Evolutionary conservation across 768 basidiomycete species (phyloP).

Genomic region (Podaxis pistillaris): DNA sequence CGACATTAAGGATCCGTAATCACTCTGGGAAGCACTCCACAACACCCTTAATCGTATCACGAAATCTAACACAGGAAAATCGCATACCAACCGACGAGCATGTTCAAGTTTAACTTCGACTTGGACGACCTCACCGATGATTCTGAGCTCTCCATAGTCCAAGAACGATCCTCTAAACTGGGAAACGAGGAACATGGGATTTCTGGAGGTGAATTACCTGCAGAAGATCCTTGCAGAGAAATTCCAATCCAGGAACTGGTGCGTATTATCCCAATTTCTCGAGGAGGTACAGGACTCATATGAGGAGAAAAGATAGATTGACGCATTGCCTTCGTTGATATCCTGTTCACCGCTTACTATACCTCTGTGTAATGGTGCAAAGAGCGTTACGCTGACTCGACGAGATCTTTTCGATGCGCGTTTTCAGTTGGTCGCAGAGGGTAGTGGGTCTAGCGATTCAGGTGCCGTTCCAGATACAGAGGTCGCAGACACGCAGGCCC

Average conservation of each 20-base stretch:
- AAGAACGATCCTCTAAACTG: not conserved
- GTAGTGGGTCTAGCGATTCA: constrained; percentile 25
- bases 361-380: constrained; percentile 36
- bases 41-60: not conserved
- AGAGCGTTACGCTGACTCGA: constrained; percentile 50
- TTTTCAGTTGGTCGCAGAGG: constrained; percentile 83
- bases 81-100: constrained; percentile 20
- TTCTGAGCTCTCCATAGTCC: constrained; percentile 8
- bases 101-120: constrained; percentile 76
- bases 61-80: not conserved
- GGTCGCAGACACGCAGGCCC: not conserved
- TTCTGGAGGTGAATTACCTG: constrained; percentile 6
- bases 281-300: constrained; percentile 5
- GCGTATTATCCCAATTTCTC: constrained; percentile 21
- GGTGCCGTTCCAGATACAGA: constrained; percentile 13
- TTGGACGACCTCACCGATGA: constrained; percentile 38
- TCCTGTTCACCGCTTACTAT: constrained; percentile 76
- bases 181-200: not conserved
- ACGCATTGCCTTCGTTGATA: constrained; percentile 65
- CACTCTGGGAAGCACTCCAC: too few relatives aligned
- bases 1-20: too few relatives aligned
- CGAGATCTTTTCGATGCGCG: constrained; percentile 94
- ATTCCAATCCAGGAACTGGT: constrained; percentile 33
- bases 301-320: constrained; percentile 45
- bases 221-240: constrained; percentile 28